Conservation (phyloP, 352 stramenopile species). For the Phytophthora litchii region DNA sequence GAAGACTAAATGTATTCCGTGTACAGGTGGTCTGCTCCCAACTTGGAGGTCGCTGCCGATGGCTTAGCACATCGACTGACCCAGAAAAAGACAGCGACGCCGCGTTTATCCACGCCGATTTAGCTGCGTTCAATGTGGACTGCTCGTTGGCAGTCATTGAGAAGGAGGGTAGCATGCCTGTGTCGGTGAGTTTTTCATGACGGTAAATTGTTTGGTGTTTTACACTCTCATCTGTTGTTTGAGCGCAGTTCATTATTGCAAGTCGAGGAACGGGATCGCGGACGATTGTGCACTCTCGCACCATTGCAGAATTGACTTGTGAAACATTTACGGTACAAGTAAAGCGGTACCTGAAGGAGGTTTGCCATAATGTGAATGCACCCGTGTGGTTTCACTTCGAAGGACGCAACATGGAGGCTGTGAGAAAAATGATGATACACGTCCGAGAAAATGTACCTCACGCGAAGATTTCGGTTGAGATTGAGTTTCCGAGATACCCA, state of each 20-base stretch:
- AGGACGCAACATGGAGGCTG: constrained; percentile 67
- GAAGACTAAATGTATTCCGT: neutral
- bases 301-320: constrained; percentile 58
- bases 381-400: constrained; percentile 74
- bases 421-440: constrained; percentile 63
- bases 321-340: constrained; percentile 47
- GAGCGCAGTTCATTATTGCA: constrained; percentile 69
- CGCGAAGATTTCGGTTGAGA: constrained; percentile 58
- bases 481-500: constrained; percentile 73
- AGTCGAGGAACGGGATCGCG: constrained; percentile 65
- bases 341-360: constrained; percentile 17
- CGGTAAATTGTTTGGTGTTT: neutral
- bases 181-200: constrained; percentile 50
- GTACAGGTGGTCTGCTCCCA: constrained; percentile 62
- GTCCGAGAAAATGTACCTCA: constrained; percentile 27
- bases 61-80: constrained; percentile 69
- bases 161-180: constrained; percentile 55
- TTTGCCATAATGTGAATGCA: constrained; percentile 5
- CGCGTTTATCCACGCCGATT: constrained; percentile 54
- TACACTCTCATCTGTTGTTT: constrained; percentile 5
- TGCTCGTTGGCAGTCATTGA: constrained; percentile 44
- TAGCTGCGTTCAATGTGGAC: constrained; percentile 55
- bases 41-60: constrained; percentile 54
- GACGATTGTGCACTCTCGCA: constrained; percentile 73
- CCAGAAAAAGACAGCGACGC: constrained; percentile 56